Conservation (phyloP, 345 rosid species). For the Crucihimalaya himalaica region DNA sequence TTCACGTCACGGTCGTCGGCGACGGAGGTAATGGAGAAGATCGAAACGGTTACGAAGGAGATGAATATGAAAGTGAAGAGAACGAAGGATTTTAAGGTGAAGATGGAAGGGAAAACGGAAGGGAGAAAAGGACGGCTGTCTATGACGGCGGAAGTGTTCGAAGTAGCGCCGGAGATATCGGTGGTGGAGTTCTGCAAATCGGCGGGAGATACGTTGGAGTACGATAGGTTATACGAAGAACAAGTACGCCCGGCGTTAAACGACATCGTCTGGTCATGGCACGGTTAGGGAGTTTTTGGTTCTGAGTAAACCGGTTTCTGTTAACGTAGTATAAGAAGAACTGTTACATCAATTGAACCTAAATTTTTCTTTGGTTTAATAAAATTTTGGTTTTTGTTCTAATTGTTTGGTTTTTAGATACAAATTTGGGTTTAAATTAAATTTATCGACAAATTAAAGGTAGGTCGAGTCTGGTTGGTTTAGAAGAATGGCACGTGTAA, state of each 20-base stretch:
- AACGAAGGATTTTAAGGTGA: conserved; percentile 53
- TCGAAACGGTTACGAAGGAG: conserved; percentile 55
- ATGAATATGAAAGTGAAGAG: conserved; percentile 54
- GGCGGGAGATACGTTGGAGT: conserved; percentile 62
- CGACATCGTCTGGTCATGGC: conserved; percentile 90
- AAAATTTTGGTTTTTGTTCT: neutral
- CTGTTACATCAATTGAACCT: conserved; percentile 21
- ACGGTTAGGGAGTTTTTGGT: conserved; percentile 45
- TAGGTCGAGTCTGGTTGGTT: neutral
- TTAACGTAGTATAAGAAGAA: neutral
- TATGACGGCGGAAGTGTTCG: conserved; percentile 68
- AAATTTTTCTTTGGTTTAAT: conserved; percentile 25
- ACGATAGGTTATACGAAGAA: conserved; percentile 58
- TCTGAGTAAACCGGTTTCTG: conserved; percentile 2
- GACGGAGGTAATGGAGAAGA: conserved; percentile 49
- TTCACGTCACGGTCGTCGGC: conserved; percentile 68
- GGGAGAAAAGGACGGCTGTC: conserved; percentile 67
- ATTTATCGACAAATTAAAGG: neutral
- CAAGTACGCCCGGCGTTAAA: conserved; percentile 66
- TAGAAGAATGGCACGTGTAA: conserved; percentile 11
- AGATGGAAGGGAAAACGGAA: conserved; percentile 48
- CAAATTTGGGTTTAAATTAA: neutral
- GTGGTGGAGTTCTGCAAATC: conserved; percentile 76
- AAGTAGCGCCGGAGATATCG: conserved; percentile 64
- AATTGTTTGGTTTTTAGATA: neutral